Base-by-base conservation (phyloP, 2,329 filamentous ascomycete species). In the Colletotrichum phormii region DNA sequence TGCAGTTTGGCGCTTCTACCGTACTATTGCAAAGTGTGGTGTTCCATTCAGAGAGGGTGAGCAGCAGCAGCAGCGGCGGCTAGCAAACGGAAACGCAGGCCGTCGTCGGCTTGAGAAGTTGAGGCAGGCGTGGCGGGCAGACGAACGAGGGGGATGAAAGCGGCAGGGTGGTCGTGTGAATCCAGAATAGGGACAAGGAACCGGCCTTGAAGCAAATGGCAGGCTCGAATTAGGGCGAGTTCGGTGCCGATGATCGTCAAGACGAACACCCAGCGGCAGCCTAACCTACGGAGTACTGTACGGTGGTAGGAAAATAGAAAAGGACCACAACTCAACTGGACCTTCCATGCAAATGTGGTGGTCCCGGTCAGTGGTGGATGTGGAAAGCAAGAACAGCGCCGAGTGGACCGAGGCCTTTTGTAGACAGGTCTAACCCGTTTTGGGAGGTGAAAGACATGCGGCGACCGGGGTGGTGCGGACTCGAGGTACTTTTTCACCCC, bases 371-470 rank as follows among this genome's bases (percentile, higher is more conserved):
- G 37, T 42, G 37, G 37, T 42, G 37, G 37, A 37, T 54, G 55
- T 66, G 33, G 53, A 35, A 58, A 69, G 60, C 63, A 73, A 74
- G 51, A 74, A 60, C 69, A 69, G 69, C 69, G 31, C 72, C 72
- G 64, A 69, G 70, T 69, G 72, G 63, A 53, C 69, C 72, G 58
- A 74, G 72, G 63, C 72, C 72, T 77, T 76, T 74, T 75, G 75
- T 76, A 74, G 66, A 76, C 70, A 71, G 33, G 33, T 64, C 71
- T 73, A 69, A 74, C 75, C 77, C 74, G 77, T 78, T 77, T 78
- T 57, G 79, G 79, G 75, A 80, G 79, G 79, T 80, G 78, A 77
- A 73, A 62, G 67, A 60, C 24, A 55, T 29, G 54, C 59, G 77
- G 69, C 69, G 67, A 64, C 66, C 42, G 60, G 70, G 70, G 55